Percentiles rank a stretch among this genome's conserved stretches.
Evolutionary conservation across 371 early-diverging fungal species (phyloP).

Genomic region (Nematocida sp.): DNA sequence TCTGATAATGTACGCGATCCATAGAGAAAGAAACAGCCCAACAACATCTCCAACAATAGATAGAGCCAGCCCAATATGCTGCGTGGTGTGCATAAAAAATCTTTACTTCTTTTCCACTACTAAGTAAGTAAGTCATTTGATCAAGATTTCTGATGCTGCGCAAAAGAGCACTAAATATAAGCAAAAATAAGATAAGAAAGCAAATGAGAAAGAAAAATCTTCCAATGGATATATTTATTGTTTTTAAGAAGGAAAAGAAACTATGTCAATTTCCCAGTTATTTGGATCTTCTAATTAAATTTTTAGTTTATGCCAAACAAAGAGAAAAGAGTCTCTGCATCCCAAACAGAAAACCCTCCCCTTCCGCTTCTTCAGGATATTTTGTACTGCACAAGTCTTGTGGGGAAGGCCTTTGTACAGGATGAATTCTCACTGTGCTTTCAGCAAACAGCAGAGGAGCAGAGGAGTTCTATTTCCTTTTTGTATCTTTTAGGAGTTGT

Average conservation of each 20-base stretch:
- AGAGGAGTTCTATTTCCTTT: slow-evolving; percentile 6
- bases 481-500: slow-evolving; percentile 18
- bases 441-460: slow-evolving; percentile 26
- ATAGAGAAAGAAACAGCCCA: slow-evolving; percentile 30
- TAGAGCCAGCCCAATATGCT: background rate
- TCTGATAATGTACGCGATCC: slow-evolving; percentile 15
- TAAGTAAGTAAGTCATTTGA: too few relatives aligned
- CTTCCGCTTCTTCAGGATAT: slow-evolving; percentile 37
- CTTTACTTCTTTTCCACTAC: too few relatives aligned
- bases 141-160: too few relatives aligned
- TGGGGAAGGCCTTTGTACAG: slow-evolving; percentile 46
- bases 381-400: slow-evolving; percentile 46
- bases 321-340: too few relatives aligned
- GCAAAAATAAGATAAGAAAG: too few relatives aligned
- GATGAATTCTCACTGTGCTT: slow-evolving; percentile 52
- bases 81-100: background rate
- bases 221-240: too few relatives aligned
- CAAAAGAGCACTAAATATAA: background rate
- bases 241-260: too few relatives aligned
- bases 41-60: background rate
- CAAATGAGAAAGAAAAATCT: too few relatives aligned
- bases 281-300: too few relatives aligned
- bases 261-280: too few relatives aligned
- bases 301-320: slow-evolving; percentile 47
- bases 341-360: slow-evolving; percentile 15